Evolutionary conservation across 108 stramenopile species (phyloP).

Genomic region (Pseudonitzschia pungens): DNA sequence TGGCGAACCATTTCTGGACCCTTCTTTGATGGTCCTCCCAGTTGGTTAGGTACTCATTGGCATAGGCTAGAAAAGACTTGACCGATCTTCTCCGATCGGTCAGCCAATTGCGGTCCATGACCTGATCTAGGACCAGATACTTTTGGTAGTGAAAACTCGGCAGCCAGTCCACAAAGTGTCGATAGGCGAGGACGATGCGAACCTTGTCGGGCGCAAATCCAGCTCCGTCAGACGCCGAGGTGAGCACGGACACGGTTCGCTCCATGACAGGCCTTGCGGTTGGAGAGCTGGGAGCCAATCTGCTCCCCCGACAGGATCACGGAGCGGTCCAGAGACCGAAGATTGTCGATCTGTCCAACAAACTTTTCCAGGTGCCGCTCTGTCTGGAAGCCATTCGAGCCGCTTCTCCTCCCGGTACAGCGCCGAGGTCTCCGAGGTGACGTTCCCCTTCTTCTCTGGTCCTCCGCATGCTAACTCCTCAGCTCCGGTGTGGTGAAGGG

Average conservation of each 20-base stretch:
- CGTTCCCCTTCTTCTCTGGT: no score
- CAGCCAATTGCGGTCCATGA: not conserved
- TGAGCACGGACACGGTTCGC: not conserved
- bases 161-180: constrained; percentile 12
- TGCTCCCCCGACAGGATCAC: constrained; percentile 6
- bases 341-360: not conserved
- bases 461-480: no score
- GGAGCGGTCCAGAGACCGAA: not conserved
- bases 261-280: not conserved
- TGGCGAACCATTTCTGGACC: not conserved
- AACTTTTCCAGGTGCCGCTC: not conserved
- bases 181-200: constrained; percentile 1
- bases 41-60: constrained; percentile 4
- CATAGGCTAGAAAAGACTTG: not conserved
- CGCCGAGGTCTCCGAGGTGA: no score
- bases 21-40: not conserved
- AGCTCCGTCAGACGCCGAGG: not conserved
- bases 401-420: not conserved
- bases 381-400: not conserved
- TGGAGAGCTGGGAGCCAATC: not conserved
- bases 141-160: constrained; percentile 10
- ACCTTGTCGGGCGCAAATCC: constrained; percentile 3
- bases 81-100: not conserved
- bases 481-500: not conserved
- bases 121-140: not conserved